Conservation (phyloP, 139 green algal genomes). For the Chlorella vulgaris region DNA sequence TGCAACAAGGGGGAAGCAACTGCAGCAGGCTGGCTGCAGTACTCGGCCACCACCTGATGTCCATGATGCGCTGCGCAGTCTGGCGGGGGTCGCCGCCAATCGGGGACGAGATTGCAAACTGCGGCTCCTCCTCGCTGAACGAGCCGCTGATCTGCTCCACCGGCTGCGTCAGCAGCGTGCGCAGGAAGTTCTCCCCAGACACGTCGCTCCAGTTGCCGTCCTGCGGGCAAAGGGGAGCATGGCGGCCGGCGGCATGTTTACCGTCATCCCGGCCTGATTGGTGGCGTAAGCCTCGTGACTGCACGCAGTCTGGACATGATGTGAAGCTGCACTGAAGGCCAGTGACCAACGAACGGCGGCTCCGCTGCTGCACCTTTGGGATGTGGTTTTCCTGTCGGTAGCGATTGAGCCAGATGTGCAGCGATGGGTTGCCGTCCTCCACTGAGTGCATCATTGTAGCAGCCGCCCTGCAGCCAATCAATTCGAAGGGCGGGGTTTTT, state of each 20-base stretch:
- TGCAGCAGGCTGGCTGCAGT: too few species aligned
- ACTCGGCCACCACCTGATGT: too few species aligned
- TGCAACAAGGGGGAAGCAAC: background rate
- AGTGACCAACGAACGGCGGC: too few species aligned
- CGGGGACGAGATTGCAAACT: slow-evolving; percentile 1
- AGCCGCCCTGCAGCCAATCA: background rate
- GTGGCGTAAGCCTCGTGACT: too few species aligned
- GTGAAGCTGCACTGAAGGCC: background rate
- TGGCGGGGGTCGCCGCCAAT: slow-evolving; percentile 9
- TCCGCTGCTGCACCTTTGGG: slow-evolving; percentile 6
- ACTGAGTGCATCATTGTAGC: background rate
- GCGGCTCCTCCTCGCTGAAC: slow-evolving; percentile 21
- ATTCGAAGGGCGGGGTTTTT: too few species aligned
- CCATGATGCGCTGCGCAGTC: slow-evolving; percentile 18
- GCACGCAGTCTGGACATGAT: too few species aligned
- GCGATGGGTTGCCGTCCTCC: background rate
- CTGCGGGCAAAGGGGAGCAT: background rate
- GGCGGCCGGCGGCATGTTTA: too few species aligned
- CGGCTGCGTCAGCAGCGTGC: slow-evolving; percentile 71
- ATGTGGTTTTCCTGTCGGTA: slow-evolving; percentile 19
- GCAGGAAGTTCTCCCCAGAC: slow-evolving; percentile 82
- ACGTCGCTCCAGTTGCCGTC: slow-evolving; percentile 83
- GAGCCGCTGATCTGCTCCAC: slow-evolving; percentile 53
- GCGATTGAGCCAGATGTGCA: background rate
- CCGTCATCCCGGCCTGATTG: too few species aligned